Evolutionary conservation across 2,329 filamentous ascomycete genomes (phyloP), one percentile per base, ranked within the genome.

Genomic region (Fragosphaeria purpurea): DNA sequence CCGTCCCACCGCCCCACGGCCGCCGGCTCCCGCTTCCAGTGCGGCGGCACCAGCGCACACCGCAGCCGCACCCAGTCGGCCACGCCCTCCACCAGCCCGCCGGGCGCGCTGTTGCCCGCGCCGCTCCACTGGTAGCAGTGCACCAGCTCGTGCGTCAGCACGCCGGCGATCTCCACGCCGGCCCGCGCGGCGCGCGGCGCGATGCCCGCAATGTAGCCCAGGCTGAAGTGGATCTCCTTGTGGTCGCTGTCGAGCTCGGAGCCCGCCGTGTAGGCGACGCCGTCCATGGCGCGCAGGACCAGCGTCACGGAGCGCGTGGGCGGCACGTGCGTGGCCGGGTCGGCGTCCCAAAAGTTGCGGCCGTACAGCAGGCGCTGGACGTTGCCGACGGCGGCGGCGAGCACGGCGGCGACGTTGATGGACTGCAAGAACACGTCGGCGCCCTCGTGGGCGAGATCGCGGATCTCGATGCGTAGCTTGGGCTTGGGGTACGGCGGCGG

Each of bases 111-210:
- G 22, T 22, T 22, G 2, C 73, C 74, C 22, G 59, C 70, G 2
- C 74, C 85, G 59, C 88, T 83, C 67, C 87, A 85, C 66, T 97
- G 91, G 69, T 86, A 94, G 68, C 89, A 96, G 70, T 97, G 93
- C 11, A 97, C 91, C 55, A 96, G 83, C 68, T 97, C 91, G 64
- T 97, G 91, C 1, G 86, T 85, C 22, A 97, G 66, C 1, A 97
- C 89, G 41, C 93, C 93, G 13, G 79, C 70, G 53, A 96, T 80
- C 69, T 97, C 88, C 40, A 74, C 60, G 31, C 63, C 56, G 10
- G 69, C 67, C 46, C 75, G 73, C 9, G 67, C 58, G 0, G 64
- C 46, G 39, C 50, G 52, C 0, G 74, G 59, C 37, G 60, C 50
- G 55, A 80, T 70, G 44, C 62, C 59, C 42, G 69, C 61, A 58